A percentile compares a stretch with the other conserved stretches of the same genome.
Evolutionary conservation across 495 filamentous ascomycete species (phyloP).

Genomic region (Aspergillus funiculosus): DNA sequence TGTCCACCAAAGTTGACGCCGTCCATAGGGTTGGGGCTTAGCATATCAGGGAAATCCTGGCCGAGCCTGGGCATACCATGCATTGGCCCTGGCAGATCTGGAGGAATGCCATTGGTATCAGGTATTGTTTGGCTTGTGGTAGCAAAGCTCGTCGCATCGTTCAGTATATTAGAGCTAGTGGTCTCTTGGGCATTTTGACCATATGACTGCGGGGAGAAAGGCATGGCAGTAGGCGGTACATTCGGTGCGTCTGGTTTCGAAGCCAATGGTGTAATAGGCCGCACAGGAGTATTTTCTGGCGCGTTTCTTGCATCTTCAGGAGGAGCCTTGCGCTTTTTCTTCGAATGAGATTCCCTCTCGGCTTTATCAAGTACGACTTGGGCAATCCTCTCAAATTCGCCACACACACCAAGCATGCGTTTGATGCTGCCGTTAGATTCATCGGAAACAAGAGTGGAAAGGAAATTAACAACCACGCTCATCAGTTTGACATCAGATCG

Average conservation of each 20-base stretch:
- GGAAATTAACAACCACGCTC: slow-evolving; percentile 85
- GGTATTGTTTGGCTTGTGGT: slow-evolving; percentile 33
- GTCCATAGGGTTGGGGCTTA: slow-evolving; percentile 37
- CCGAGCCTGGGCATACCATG: slow-evolving; percentile 31
- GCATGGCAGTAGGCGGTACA: slow-evolving; percentile 23
- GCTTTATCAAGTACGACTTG: slow-evolving; percentile 86
- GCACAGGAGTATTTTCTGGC: slow-evolving; percentile 19
- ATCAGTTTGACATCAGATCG: slow-evolving; percentile 85
- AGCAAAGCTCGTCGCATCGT: slow-evolving; percentile 27
- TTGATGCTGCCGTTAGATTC: slow-evolving; percentile 79
- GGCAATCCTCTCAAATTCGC: slow-evolving; percentile 93
- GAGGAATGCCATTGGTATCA: slow-evolving; percentile 20
- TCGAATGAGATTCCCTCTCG: slow-evolving; percentile 69
- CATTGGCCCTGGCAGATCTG: slow-evolving; percentile 26
- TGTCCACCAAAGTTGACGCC: slow-evolving; percentile 42
- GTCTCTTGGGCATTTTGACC: slow-evolving; percentile 26
- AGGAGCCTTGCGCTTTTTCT: slow-evolving; percentile 72
- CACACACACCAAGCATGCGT: slow-evolving; percentile 87
- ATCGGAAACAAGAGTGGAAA: slow-evolving; percentile 69
- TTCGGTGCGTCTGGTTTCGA: slow-evolving; percentile 22
- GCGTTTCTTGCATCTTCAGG: slow-evolving; percentile 30
- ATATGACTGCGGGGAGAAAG: slow-evolving; percentile 34
- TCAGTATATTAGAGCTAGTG: slow-evolving; percentile 21
- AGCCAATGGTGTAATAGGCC: slow-evolving; percentile 22
- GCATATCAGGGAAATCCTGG: slow-evolving; percentile 37